Evolutionary conservation across 176 grass and related monocot species (phyloP), one percentile per base, ranked within the genome.

Genomic region (Typha latifolia): DNA sequence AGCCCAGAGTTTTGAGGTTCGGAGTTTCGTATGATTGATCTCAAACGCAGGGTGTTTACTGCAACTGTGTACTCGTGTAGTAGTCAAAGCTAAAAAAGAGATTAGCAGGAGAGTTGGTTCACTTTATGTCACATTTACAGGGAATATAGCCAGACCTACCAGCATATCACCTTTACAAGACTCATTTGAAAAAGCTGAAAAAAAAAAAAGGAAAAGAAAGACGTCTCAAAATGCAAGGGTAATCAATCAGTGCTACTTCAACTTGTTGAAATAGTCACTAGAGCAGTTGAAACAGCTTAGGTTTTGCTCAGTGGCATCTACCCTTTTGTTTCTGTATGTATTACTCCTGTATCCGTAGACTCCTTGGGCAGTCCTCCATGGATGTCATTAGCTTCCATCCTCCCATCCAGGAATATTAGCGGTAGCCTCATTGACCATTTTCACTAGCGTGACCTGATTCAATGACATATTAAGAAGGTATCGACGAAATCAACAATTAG

Each of bases 401-500:
- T 63, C 71, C 71, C 71, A 73, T 4, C 61, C 61, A 64, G 57
- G 71, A 47, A 73, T 73, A 37, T 73, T 73, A 73, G 59, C 61
- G 1, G 71, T 52, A 51, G 61, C 71, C 71, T 74, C 71, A 10
- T 74, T 74, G 6, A 64, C 71, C 71, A 64, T 64, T 47, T 64
- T 64, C 6, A 74, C 71, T 24, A 74, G 61, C 31, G 61, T 74
- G 12, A 74, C 71, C 71, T 74, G 71, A 20, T 13, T 23, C 32
- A 14, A 64, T 21, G 53, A 11, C 37, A 43, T 43, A 43, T 43
- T 43, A 43, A 43, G 6, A 43, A 43, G 37, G 37, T 43, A 43
- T 43, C 37, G 2, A 52, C 15, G 14, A 52, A 16, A 52, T 52
- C 12, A 16, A 55, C 4, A 0, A 1, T 55, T 18, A n/a, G 51